These are phyloP conservation scores for Phytophthora aleatoria DNA, from an alignment of 352 stramenopile species.

Conservation along the genomic window DNA sequence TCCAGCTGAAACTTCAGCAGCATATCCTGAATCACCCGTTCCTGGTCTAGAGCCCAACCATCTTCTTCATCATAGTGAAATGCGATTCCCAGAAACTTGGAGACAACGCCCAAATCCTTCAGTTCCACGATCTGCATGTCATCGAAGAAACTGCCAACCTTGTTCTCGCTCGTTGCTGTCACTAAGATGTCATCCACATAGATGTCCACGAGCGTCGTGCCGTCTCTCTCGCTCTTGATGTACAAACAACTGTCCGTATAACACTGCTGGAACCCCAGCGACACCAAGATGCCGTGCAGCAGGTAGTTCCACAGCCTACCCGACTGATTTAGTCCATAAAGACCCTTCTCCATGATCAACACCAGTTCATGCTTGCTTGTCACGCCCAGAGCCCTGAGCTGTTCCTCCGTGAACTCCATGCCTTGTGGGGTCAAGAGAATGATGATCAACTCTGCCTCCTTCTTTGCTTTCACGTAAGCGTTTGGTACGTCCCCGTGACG, in stretches of 20 bases:
- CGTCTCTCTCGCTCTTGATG: neutral
- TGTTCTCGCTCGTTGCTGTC: neutral
- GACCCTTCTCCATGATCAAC: neutral
- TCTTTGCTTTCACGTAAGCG: neutral
- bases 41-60: slow-evolving; percentile 5
- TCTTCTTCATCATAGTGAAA: slow-evolving; percentile 3
- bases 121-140: slow-evolving; percentile 24
- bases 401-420: too few relatives aligned
- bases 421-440: too few relatives aligned
- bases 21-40: slow-evolving; percentile 10
- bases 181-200: neutral
- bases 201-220: neutral
- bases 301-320: neutral
- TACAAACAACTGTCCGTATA: slow-evolving; percentile 1
- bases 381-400: too few relatives aligned
- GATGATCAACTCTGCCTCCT: neutral
- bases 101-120: slow-evolving; percentile 10
- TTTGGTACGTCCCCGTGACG: neutral
- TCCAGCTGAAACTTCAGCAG: slow-evolving; percentile 9
- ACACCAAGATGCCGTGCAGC: neutral
- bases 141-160: slow-evolving; percentile 5
- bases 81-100: slow-evolving; percentile 13
- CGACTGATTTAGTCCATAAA: neutral
- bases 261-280: neutral
- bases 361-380: neutral